Percentiles rank a stretch among this genome's conserved stretches.
Evolutionary conservation across 2,329 filamentous ascomycete species (phyloP).

Genomic region (Hymenotorrendiella dingleyae): DNA sequence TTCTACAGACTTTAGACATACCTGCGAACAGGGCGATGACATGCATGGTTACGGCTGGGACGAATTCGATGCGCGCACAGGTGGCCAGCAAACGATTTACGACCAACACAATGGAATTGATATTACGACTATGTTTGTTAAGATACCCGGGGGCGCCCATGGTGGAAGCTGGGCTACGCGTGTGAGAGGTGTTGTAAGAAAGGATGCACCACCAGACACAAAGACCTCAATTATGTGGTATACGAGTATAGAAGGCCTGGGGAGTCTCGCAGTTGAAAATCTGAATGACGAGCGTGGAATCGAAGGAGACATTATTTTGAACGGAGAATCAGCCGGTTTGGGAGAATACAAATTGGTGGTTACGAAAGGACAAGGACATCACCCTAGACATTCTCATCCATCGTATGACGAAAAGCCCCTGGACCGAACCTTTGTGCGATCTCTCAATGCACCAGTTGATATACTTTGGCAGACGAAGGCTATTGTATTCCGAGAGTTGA

Average conservation of each 20-base stretch:
- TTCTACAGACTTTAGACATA: conserved; percentile 72
- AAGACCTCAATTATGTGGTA: conserved; percentile 81
- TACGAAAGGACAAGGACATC: conserved; percentile 60
- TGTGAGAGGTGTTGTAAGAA: conserved; percentile 73
- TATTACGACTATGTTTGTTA: conserved; percentile 89
- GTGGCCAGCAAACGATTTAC: conserved; percentile 84
- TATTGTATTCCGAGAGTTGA: conserved; percentile 57
- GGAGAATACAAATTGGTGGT: conserved; percentile 76
- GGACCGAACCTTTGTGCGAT: conserved; percentile 70
- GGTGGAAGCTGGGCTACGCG: conserved; percentile 90
- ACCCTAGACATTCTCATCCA: conserved; percentile 59
- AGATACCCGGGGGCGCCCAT: conserved; percentile 76
- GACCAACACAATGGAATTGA: conserved; percentile 85
- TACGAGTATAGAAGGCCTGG: conserved; percentile 70
- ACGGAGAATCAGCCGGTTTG: conserved; percentile 63
- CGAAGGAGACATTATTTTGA: conserved; percentile 58
- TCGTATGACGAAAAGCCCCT: conserved; percentile 64
- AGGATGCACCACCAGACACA: conserved; percentile 59
- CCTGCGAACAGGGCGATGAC: conserved; percentile 90
- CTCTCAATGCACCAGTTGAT: conserved; percentile 58
- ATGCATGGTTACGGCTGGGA: conserved; percentile 98
- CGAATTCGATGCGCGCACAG: conserved; percentile 84
- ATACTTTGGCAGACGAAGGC: conserved; percentile 80
- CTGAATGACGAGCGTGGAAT: conserved; percentile 48
- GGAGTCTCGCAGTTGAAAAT: conserved; percentile 55